These are phyloP conservation scores for Globisporangium parvum DNA, from an alignment of 352 stramenopile species.

Conservation along the genomic window DNA sequence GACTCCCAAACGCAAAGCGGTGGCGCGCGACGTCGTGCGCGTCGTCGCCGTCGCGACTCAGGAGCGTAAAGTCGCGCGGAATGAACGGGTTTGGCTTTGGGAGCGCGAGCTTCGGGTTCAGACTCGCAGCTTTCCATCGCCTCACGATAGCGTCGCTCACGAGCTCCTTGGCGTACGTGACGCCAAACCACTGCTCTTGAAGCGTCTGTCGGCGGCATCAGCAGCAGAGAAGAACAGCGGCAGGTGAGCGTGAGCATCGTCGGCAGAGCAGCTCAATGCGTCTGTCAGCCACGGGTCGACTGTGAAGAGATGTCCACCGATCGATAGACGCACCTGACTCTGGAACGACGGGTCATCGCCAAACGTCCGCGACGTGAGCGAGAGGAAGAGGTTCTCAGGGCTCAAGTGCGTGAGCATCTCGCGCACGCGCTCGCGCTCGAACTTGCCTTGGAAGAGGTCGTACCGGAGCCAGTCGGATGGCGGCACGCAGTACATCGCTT, in stretches of 20 bases:
- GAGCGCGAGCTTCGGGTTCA: conserved; percentile 44
- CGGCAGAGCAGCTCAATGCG: no score
- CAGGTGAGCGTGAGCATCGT: not conserved
- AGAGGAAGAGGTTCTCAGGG: conserved; percentile 42
- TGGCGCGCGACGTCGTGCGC: conserved; percentile 25
- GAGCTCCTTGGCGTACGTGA: conserved; percentile 46
- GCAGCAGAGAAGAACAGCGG: not conserved
- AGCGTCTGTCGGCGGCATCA: conserved; percentile 14
- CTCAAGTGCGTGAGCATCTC: conserved; percentile 40
- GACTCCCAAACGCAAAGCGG: conserved; percentile 33
- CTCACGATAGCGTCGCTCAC: conserved; percentile 25
- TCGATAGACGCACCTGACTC: conserved; percentile 17
- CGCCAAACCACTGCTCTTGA: conserved; percentile 61
- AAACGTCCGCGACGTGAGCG: conserved; percentile 43
- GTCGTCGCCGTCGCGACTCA: conserved; percentile 20
- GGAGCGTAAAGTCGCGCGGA: conserved; percentile 55
- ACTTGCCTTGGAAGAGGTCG: conserved; percentile 49
- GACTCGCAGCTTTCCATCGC: conserved; percentile 28
- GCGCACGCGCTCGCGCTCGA: conserved; percentile 34
- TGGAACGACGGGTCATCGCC: conserved; percentile 30
- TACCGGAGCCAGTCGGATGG: conserved; percentile 55
- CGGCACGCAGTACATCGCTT: conserved; percentile 54
- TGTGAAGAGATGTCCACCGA: no score
- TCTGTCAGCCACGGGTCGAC: no score
- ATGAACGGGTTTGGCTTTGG: conserved; percentile 67